A percentile compares a stretch with the other conserved stretches of the same genome.
phyloP scores from a whole-genome alignment of 148 eudicot species.

The Silene latifolia region DNA sequence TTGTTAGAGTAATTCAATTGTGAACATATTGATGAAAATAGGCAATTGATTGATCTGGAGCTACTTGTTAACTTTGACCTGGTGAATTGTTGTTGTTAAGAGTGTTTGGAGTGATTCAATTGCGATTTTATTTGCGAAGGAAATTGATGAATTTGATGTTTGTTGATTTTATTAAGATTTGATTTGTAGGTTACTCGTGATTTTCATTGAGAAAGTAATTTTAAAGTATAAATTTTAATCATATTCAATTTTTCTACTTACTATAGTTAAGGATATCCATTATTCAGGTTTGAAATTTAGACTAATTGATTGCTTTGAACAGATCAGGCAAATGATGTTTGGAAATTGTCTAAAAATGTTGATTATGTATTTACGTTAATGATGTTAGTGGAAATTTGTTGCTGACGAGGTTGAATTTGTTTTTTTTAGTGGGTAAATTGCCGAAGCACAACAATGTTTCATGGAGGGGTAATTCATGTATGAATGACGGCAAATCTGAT shows the following conservation, averaged over 20 bases:
- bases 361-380: not conserved
- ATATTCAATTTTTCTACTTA: no score
- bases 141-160: no score
- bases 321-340: not conserved
- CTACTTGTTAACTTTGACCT: no score
- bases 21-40: no score
- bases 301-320: not conserved
- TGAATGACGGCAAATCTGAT: slow-evolving; percentile 71
- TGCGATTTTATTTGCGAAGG: no score
- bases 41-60: no score
- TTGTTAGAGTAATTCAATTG: no score
- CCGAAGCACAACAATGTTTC: slow-evolving; percentile 91
- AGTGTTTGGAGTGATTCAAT: not conserved
- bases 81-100: not conserved
- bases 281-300: no score
- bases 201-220: not conserved
- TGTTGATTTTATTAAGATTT: no score
- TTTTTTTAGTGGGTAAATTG: slow-evolving; percentile 68
- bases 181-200: not conserved
- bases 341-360: not conserved
- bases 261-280: no score
- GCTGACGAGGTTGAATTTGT: slow-evolving; percentile 14
- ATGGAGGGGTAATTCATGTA: slow-evolving; percentile 87
- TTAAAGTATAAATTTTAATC: no score
- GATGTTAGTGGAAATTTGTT: not conserved